Base-by-base conservation (phyloP, 352 stramenopile genomes). In the Phytophthora idaei region DNA sequence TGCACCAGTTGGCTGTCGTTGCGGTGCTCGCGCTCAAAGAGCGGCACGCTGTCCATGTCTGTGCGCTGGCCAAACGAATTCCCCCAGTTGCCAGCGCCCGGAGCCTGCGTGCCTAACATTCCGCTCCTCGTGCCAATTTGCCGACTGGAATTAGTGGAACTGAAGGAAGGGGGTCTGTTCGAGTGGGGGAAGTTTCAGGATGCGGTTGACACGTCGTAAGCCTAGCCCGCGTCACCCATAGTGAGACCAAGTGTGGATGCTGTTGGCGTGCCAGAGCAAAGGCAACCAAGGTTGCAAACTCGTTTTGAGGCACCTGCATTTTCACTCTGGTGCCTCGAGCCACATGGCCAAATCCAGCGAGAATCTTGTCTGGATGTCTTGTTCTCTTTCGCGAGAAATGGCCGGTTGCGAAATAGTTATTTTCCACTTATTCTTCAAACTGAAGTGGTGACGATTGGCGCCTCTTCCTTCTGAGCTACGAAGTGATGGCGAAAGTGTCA, bases 1-100 rank as follows among this genome's bases (percentile, higher is more conserved):
- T 93, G 86, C 46, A 95, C 87, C 39, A 93, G 66, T 67, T 95
- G 87, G 17, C 83, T 85, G 72, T 95, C 87, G 57, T 90, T 92
- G 64, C 87, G 82, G 69, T 93, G 87, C 75, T 95, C 87, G 50
- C 87, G 83, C 73, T 95, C 87, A 74, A 95, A 95, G 41, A 94
- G 73, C 67, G 87, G 87, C 55, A 92, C 87, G 64, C 62, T 91
- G 58, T 92, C 86, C 86, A 94, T 93, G 27, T 95, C 85, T 58
- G 74, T 73, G 56, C 76, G 73, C 28, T 54, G 46, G 17, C 73
- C 75, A 69, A 82, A 81, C 58, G 69, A 73, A 69, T 77, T 85
- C 52, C 78, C 78, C 76, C 78, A 87, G 53, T 81, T 87, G 69
- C 68, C 69, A 49, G 55, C 27, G 29, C 56, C 69, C 44, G 73